Evolutionary conservation across 2,329 filamentous ascomycete species (phyloP).

Genomic region (Colletotrichum graminicola): DNA sequence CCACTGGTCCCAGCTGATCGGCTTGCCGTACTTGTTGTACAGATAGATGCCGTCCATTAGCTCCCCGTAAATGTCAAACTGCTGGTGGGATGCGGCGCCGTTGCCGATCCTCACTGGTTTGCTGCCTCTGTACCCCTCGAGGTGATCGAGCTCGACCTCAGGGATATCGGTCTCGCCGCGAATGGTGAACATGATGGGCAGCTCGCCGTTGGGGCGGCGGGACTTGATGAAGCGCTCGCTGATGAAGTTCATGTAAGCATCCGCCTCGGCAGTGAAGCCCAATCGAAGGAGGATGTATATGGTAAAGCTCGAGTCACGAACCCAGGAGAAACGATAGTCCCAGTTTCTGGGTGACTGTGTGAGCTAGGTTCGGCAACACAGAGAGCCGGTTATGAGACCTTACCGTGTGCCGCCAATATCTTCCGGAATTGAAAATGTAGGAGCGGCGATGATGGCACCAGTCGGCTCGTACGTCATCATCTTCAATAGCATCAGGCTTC

Average conservation of each 20-base stretch:
- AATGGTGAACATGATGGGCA: conserved; percentile 88
- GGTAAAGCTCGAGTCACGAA: conserved; percentile 82
- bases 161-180: conserved; percentile 80
- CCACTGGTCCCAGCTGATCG: conserved; percentile 83
- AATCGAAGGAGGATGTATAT: conserved; percentile 83
- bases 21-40: conserved; percentile 84
- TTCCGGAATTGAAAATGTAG: conserved; percentile 83
- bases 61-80: conserved; percentile 85
- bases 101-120: conserved; percentile 82
- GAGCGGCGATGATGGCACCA: conserved; percentile 80
- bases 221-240: conserved; percentile 76
- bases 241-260: conserved; percentile 84
- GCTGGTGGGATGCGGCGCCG: conserved; percentile 79
- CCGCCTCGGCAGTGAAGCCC: conserved; percentile 80
- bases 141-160: conserved; percentile 75
- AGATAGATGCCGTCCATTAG: conserved; percentile 83
- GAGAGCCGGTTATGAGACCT: conserved; percentile 15
- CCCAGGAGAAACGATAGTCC: conserved; percentile 84
- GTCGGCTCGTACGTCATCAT: conserved; percentile 83
- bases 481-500: conserved; percentile 81
- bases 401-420: conserved; percentile 73
- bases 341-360: conserved; percentile 62
- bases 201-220: conserved; percentile 68
- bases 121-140: conserved; percentile 80
- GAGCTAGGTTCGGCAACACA: neutral